A percentile compares a stretch with the other conserved stretches of the same genome.
Conservation (phyloP, 306 rosid species). For the Trifolium fragiferum region DNA sequence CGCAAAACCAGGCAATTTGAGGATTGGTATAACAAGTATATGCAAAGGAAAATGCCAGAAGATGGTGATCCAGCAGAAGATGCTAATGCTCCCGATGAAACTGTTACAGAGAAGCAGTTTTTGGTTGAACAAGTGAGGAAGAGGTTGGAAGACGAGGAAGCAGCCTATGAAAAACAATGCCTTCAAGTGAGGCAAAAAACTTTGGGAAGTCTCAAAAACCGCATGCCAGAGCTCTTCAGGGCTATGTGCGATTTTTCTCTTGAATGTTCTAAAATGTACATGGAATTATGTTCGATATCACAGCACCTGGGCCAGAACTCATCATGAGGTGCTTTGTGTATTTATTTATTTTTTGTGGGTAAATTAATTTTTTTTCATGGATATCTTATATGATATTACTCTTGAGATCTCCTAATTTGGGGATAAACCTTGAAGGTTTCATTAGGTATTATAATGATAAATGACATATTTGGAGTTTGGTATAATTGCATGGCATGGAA, state of each 20-base stretch:
- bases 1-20: conserved; percentile 73
- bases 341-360: conserved; percentile 1
- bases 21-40: conserved; percentile 81
- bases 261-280: conserved; percentile 73
- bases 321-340: conserved; percentile 39
- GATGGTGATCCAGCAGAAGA: conserved; percentile 56
- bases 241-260: conserved; percentile 64
- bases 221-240: conserved; percentile 87
- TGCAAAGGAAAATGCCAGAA: conserved; percentile 56
- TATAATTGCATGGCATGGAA: conserved; percentile 12
- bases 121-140: conserved; percentile 60
- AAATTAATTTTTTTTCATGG: conserved; percentile 31
- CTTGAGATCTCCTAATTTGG: conserved; percentile 43
- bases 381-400: conserved; percentile 24
- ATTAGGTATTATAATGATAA: conserved; percentile 37
- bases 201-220: conserved; percentile 59
- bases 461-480: conserved; percentile 25
- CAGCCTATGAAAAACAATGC: conserved; percentile 60
- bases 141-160: conserved; percentile 76
- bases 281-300: conserved; percentile 51
- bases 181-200: conserved; percentile 87
- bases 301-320: conserved; percentile 53
- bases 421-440: conserved; percentile 38
- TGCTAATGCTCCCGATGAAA: conserved; percentile 42
- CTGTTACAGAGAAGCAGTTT: conserved; percentile 63